Percentiles rank a stretch among this genome's conserved stretches.
Evolutionary conservation across 805 yeast genomes (phyloP).

Genomic region (Yueomyces sinensis): DNA sequence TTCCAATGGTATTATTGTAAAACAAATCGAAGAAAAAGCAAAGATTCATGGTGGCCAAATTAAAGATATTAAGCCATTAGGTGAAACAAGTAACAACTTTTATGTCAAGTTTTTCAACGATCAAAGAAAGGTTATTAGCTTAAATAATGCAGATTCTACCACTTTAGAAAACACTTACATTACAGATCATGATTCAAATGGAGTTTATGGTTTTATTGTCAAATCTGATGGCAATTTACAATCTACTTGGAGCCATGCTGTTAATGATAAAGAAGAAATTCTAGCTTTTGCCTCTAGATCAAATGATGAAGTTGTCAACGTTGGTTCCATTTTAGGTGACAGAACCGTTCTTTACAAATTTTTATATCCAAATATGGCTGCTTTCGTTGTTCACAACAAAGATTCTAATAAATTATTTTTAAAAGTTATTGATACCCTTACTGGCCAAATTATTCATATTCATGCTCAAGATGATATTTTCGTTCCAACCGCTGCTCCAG

Average conservation of each 20-base stretch:
- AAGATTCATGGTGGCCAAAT: background rate
- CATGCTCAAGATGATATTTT: conserved; percentile 30
- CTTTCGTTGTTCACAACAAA: conserved; percentile 32
- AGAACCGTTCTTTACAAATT: conserved; percentile 74
- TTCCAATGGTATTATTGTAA: background rate
- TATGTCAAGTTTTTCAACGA: conserved; percentile 9
- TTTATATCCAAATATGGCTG: conserved; percentile 54
- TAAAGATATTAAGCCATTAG: conserved; percentile 1
- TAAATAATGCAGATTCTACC: conserved; percentile 1
- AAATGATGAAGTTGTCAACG: conserved; percentile 34
- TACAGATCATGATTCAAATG: conserved; percentile 10
- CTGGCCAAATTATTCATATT: conserved; percentile 49
- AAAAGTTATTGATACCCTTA: conserved; percentile 49
- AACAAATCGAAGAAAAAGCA: background rate
- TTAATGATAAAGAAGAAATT: conserved; percentile 25
- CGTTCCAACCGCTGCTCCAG: conserved; percentile 7
- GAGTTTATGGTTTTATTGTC: conserved; percentile 17
- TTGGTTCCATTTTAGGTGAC: conserved; percentile 58
- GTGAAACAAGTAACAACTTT: conserved; percentile 3
- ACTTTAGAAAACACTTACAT: conserved; percentile 9
- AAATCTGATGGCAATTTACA: conserved; percentile 6
- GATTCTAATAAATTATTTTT: conserved; percentile 27
- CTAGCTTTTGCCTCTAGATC: conserved; percentile 29
- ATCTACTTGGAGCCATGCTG: conserved; percentile 28
- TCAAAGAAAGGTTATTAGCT: conserved; percentile 3